These are phyloP conservation scores for Silene coronaria DNA, from an alignment of 179 eudicot genomes.

Conservation along the genomic window DNA sequence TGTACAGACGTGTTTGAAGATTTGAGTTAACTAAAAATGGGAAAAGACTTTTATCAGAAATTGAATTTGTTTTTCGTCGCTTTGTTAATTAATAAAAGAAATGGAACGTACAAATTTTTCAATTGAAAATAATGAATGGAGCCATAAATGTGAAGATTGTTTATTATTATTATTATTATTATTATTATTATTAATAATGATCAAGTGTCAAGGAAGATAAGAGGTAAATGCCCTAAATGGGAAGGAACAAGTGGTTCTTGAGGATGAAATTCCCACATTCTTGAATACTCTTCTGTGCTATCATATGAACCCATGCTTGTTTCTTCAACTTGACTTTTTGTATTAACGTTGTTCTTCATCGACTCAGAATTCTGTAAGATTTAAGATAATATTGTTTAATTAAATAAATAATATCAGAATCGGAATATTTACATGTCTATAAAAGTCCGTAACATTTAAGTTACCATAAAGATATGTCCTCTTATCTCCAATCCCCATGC, in stretches of 20 bases:
- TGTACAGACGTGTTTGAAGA: too few species aligned
- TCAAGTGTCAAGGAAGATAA: constrained; percentile 20
- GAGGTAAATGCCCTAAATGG: constrained; percentile 25
- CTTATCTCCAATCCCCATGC: too few species aligned
- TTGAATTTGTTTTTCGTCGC: too few species aligned
- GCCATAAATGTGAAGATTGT: not conserved
- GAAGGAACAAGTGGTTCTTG: constrained; percentile 26
- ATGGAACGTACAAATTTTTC: too few species aligned
- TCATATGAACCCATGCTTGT: constrained; percentile 18
- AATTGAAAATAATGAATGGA: not conserved
- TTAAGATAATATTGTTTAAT: not conserved
- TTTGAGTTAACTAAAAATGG: too few species aligned
- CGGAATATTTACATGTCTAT: not conserved
- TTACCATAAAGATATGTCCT: not conserved
- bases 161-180: not conserved
- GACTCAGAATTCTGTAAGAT: constrained; percentile 26
- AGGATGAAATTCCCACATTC: constrained; percentile 23
- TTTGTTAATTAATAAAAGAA: too few species aligned
- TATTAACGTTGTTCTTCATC: constrained; percentile 11
- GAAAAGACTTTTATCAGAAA: too few species aligned
- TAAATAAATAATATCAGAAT: not conserved
- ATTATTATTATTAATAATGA: not conserved
- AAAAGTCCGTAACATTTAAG: not conserved
- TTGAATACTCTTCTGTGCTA: constrained; percentile 11
- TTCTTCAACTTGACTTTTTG: constrained; percentile 25